Conservation (phyloP, 768 basidiomycete species). For the Lactarius deliciosus region DNA sequence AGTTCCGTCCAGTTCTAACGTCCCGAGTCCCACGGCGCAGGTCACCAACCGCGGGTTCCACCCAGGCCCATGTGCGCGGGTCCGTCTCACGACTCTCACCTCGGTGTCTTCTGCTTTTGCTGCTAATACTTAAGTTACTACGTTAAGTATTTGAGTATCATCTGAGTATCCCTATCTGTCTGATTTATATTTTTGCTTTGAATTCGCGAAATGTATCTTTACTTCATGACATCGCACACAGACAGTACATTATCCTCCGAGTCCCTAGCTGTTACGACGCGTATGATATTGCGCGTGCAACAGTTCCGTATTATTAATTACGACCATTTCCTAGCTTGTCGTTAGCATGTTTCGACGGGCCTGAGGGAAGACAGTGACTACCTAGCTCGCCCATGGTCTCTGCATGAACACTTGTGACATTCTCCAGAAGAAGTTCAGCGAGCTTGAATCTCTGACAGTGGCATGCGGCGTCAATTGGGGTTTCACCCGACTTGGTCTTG, state of each 20-base stretch:
- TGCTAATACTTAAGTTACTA: not conserved
- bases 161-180: too few species aligned
- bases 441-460: not conserved
- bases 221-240: too few species aligned
- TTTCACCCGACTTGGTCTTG: not conserved
- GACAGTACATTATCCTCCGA: too few species aligned
- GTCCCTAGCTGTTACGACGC: not conserved
- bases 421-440: not conserved
- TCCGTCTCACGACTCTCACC: too few species aligned
- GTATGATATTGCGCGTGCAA: not conserved
- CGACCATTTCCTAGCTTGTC: not conserved
- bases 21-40: slow-evolving; percentile 41
- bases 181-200: too few species aligned
- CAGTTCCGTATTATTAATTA: not conserved
- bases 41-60: slow-evolving; percentile 72
- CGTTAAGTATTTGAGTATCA: too few species aligned
- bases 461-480: not conserved
- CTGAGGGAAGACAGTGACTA: not conserved
- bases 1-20: too few species aligned
- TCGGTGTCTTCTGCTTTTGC: slow-evolving; percentile 33
- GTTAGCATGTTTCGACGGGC: not conserved
- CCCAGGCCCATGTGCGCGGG: slow-evolving; percentile 61
- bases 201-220: too few species aligned
- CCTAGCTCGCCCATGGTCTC: not conserved
- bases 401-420: too few species aligned